These are phyloP conservation scores for Fusarium udum DNA, from an alignment of 2,329 filamentous ascomycete genomes.

Conservation along the genomic window DNA sequence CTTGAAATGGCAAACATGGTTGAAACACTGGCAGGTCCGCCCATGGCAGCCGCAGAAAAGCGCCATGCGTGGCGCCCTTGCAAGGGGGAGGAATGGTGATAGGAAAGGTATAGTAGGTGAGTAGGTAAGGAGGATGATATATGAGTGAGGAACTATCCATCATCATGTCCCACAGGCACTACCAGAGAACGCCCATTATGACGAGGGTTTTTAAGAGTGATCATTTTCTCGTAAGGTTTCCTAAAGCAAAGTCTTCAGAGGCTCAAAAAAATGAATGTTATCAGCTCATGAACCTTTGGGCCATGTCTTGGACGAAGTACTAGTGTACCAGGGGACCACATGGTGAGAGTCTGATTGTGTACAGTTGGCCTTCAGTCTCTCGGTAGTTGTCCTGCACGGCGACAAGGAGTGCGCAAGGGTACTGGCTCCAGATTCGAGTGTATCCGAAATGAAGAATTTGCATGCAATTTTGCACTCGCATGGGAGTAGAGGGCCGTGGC, in stretches of 20 bases:
- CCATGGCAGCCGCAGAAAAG: slow-evolving; percentile 27
- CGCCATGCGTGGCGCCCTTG: slow-evolving; percentile 24
- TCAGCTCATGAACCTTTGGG: slow-evolving; percentile 5
- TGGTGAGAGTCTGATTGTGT: slow-evolving; percentile 24
- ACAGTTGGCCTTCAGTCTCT: slow-evolving; percentile 8
- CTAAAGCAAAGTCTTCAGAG: background rate
- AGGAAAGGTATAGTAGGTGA: background rate
- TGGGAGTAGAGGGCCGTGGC: slow-evolving; percentile 4
- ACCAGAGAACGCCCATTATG: background rate
- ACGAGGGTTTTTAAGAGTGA: background rate
- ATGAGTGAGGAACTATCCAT: slow-evolving; percentile 8
- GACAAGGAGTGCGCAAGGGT: slow-evolving; percentile 1
- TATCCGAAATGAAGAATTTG: slow-evolving; percentile 6
- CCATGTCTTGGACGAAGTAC: slow-evolving; percentile 36
- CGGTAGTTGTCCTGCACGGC: slow-evolving; percentile 24
- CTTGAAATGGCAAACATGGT: slow-evolving; percentile 28
- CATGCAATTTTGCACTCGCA: slow-evolving; percentile 27
- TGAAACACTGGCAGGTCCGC: slow-evolving; percentile 33
- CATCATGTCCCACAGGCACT: background rate
- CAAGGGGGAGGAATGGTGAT: slow-evolving; percentile 4
- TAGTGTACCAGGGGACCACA: slow-evolving; percentile 29
- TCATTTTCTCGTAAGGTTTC: background rate
- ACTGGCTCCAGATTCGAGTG: slow-evolving; percentile 3
- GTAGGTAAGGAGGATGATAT: slow-evolving; percentile 13
- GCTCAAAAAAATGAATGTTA: slow-evolving; percentile 1